These are phyloP conservation scores for Penicillium odoratum DNA, from an alignment of 495 filamentous ascomycete genomes.

Conservation along the genomic window DNA sequence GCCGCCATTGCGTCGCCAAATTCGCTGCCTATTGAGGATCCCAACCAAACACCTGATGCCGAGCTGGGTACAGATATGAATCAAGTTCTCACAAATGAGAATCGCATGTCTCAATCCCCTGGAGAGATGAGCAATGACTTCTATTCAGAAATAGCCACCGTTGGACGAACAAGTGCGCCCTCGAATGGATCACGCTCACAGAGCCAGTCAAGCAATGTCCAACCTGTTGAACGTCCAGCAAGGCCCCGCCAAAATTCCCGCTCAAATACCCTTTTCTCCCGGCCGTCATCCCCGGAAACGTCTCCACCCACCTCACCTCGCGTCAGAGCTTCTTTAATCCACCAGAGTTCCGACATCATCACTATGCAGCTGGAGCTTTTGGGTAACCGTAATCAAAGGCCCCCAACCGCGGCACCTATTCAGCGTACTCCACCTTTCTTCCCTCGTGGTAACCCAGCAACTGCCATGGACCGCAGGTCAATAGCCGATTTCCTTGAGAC, in stretches of 20 bases:
- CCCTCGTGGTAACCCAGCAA: slow-evolving; percentile 17
- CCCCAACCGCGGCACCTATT: slow-evolving; percentile 16
- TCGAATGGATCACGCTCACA: slow-evolving; percentile 17
- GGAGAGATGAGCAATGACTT: slow-evolving; percentile 38
- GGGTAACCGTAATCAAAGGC: slow-evolving; percentile 36
- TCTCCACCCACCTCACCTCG: slow-evolving; percentile 49
- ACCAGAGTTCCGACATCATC: slow-evolving; percentile 49
- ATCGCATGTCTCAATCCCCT: slow-evolving; percentile 41
- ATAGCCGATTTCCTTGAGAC: slow-evolving; percentile 42
- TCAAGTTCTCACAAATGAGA: slow-evolving; percentile 37
- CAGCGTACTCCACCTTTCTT: slow-evolving; percentile 16
- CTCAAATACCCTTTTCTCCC: slow-evolving; percentile 46
- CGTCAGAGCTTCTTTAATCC: slow-evolving; percentile 46
- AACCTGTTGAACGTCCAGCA: slow-evolving; percentile 11
- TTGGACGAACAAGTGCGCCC: slow-evolving; percentile 26
- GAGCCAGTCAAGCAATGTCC: slow-evolving; percentile 17
- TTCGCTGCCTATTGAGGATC: slow-evolving; percentile 6
- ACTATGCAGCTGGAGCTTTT: slow-evolving; percentile 50
- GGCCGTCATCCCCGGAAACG: slow-evolving; percentile 40
- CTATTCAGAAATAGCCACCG: slow-evolving; percentile 32
- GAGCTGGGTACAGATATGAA: slow-evolving; percentile 23
- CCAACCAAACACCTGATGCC: slow-evolving; percentile 10
- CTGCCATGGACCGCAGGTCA: slow-evolving; percentile 28
- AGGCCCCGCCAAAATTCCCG: slow-evolving; percentile 34
- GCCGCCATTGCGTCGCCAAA: slow-evolving; percentile 3